Evolutionary conservation across 768 basidiomycete species (phyloP).

Genomic region (Lactarius deliciosus): DNA sequence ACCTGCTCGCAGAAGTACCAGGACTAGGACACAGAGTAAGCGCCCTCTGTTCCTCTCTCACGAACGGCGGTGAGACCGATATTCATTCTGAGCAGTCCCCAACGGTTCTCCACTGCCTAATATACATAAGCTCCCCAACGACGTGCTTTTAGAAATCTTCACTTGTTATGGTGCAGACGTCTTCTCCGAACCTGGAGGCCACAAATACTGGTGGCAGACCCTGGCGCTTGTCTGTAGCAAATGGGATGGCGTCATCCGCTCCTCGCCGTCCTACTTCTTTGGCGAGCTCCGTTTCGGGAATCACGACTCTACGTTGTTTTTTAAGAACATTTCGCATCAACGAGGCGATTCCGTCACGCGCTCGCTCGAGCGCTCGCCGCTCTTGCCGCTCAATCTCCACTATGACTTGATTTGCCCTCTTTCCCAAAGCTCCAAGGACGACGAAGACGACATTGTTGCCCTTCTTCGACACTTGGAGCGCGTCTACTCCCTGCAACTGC

Average conservation of each 20-base stretch:
- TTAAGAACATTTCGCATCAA: conserved; percentile 1
- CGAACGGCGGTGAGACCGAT: background rate
- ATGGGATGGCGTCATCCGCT: conserved; percentile 6
- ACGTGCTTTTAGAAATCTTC: conserved; percentile 5
- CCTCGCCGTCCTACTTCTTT: conserved; percentile 2
- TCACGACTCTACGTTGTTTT: background rate
- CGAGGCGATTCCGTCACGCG: background rate
- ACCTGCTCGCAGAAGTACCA: background rate
- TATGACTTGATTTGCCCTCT: background rate
- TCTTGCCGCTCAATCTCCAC: conserved; percentile 7
- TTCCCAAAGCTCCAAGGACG: background rate
- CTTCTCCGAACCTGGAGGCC: conserved; percentile 5
- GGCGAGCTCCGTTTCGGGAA: conserved; percentile 1
- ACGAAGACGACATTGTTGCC: background rate
- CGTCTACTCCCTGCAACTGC: background rate
- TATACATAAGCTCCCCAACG: background rate
- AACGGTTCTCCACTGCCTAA: background rate
- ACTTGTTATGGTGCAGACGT: background rate
- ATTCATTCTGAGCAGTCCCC: background rate
- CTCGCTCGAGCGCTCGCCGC: background rate
- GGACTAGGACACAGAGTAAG: background rate
- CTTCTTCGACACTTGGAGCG: conserved; percentile 4
- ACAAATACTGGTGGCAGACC: conserved; percentile 9
- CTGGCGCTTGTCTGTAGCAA: conserved; percentile 10
- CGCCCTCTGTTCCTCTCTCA: background rate